Base-by-base conservation (phyloP, 192 early-diverging fungal species). In the Coemansia sp. region DNA sequence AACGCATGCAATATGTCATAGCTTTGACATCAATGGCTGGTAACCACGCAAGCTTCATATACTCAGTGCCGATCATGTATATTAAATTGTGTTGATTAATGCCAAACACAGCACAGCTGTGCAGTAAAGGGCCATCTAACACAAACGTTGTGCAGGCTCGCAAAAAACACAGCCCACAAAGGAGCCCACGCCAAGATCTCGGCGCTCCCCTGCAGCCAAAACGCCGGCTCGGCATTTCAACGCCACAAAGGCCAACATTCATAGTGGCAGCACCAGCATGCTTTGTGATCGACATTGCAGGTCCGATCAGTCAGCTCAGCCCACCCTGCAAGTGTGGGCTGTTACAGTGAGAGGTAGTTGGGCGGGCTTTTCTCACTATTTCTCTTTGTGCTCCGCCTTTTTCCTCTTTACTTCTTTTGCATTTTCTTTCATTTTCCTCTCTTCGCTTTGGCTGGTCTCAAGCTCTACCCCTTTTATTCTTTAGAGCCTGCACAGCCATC, bases 361-460 rank as follows among this genome's bases (percentile, higher is more conserved):
- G n/a, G 37, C 45, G 55, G 35, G 51, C 21, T 23, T 61, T 51
- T 50, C 36, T 31, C 40, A 46, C 3, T 9, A 20, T 39, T 45
- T 3, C 13, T 5, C 37, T 24, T 18, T 21, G 18, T 11, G 2
- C 20, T 9, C 9, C 21, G 20, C 39, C 38, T 14, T 13, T 50
- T 28, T 50, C 26, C 43, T 33, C 24, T 55, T 33, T 28, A 34
- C 46, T 50, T 36, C 34, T 24, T 43, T 31, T 26, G 39, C 38
- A 63, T 45, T 43, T 61, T 42, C 10, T n/a, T 31, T 16, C 16
- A 33, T 55, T 55, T 26, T 20, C 23, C 5, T 4, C 13, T 55
- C 14, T 55, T 33, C 26, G 51, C 51, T 55, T 51, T 55, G 24
- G 51, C 51, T 31, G 51, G 51, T 33, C 51, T 55, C 51, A 55